These are phyloP conservation scores for Vanrija sp. DNA, from an alignment of 1,284 basidiomycete species.

Conservation along the genomic window DNA sequence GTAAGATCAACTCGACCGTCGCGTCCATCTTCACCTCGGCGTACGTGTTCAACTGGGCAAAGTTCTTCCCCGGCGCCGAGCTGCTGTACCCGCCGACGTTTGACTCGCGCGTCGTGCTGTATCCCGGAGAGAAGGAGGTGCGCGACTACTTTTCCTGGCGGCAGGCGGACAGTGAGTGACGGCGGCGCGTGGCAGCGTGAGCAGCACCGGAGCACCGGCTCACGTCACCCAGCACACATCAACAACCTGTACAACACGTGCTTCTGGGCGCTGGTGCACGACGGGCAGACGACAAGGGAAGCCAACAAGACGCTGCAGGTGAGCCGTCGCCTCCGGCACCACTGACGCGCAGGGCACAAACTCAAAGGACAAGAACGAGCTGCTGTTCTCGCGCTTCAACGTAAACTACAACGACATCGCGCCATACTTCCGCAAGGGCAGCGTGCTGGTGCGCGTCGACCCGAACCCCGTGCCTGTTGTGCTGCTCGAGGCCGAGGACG, in stretches of 20 bases:
- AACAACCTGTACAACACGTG: conserved; percentile 96
- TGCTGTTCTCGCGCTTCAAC: conserved; percentile 72
- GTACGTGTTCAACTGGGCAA: conserved; percentile 82
- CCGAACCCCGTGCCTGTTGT: conserved; percentile 9
- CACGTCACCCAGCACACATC: conserved; percentile 70
- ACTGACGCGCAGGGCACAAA: conserved; percentile 65
- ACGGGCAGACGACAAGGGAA: conserved; percentile 68
- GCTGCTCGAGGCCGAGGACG: conserved; percentile 1
- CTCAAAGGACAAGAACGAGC: conserved; percentile 85
- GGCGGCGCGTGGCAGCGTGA: not conserved
- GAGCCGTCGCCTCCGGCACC: conserved; percentile 21
- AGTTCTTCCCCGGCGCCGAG: conserved; percentile 65
- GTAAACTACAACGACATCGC: conserved; percentile 84
- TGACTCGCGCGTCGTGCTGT: conserved; percentile 83
- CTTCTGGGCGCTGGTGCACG: conserved; percentile 91
- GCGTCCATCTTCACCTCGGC: conserved; percentile 89
- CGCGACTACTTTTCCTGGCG: conserved; percentile 94
- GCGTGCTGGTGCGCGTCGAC: conserved; percentile 63
- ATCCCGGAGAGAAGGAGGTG: conserved; percentile 68
- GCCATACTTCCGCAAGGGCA: conserved; percentile 78
- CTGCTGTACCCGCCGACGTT: conserved; percentile 84
- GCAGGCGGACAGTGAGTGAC: conserved; percentile 81
- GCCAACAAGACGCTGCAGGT: conserved; percentile 77
- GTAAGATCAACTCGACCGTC: conserved; percentile 81
- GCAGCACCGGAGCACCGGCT: no score